Evolutionary conservation across 208 protist genomes (phyloP), one percentile per base, ranked within the genome.

Genomic region (Leishmania major): DNA sequence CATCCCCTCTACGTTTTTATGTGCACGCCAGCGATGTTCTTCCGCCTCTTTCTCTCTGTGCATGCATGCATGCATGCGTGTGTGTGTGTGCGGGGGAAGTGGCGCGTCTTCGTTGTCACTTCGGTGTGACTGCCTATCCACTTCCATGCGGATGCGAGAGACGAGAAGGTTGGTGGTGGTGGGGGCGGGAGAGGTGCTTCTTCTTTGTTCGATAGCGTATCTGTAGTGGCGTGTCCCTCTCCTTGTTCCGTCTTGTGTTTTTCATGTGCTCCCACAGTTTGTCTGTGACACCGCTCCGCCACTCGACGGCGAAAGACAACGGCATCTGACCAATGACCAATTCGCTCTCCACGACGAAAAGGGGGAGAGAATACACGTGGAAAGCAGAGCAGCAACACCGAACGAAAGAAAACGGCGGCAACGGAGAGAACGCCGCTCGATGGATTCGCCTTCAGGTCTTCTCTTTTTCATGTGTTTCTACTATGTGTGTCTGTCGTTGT

Each of bases 391-490:
- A 7, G 57, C 25, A 62, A 31, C 25, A 62, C 17, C 0, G 17
- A 17, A 3, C 0, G 59, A 64, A 66, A 11, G 28, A 66, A 66
- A 66, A 13, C 51, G 51, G 10, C 25, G 57, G 57, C 25, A 31
- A 13, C n/a, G 5, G 5, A 17, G 17, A 3, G 60, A 40, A 66
- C n/a, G 28, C 59, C 11, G n/a, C 43, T 43, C 51, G 19, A 59
- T 74, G 55, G 70, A 59, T 55, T 67, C 72, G n/a, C 28, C 22
- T 73, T 75, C 6, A 4, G 62, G 1, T 79, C 59, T 76, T 7
- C 37, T 74, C 67, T 37, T 79, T 82, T 40, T 15, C 73, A 1
- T 11, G 47, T 84, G 66, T 72, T 72, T 45, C 22, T 7, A n/a
- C 25, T 17, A 6, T 37, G 10, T 13, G 35, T 69, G 11, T 43